A percentile compares a stretch with the other conserved stretches of the same genome.
These are phyloP conservation scores for Penicillium sp. DNA, from an alignment of 2,329 filamentous ascomycete genomes.

Conservation along the genomic window DNA sequence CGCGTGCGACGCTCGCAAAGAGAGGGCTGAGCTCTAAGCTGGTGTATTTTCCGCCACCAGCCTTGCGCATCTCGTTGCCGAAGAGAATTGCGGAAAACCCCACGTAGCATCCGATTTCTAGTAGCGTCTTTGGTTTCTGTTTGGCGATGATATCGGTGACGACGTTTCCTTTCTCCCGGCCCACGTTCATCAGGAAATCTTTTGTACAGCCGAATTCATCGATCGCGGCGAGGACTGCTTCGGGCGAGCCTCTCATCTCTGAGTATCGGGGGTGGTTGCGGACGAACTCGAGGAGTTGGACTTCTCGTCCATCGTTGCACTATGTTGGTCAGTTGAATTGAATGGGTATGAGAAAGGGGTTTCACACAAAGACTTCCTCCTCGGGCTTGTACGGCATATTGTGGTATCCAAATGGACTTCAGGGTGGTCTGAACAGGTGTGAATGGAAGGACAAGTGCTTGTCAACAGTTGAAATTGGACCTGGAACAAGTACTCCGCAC, in stretches of 20 bases:
- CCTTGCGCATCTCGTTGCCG: slow-evolving; percentile 56
- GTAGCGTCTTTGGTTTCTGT: slow-evolving; percentile 52
- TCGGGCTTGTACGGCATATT: background rate
- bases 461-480: too few species aligned
- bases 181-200: slow-evolving; percentile 72
- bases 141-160: slow-evolving; percentile 62
- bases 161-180: slow-evolving; percentile 64
- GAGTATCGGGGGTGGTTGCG: slow-evolving; percentile 54
- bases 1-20: slow-evolving; percentile 62
- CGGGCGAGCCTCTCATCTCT: slow-evolving; percentile 55
- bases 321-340: too few species aligned
- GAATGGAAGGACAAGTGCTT: too few species aligned
- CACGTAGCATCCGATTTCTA: slow-evolving; percentile 48
- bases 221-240: slow-evolving; percentile 57
- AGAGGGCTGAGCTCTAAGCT: slow-evolving; percentile 67
- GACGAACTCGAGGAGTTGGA: slow-evolving; percentile 56
- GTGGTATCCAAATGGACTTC: background rate
- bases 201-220: slow-evolving; percentile 60
- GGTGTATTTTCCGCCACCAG: slow-evolving; percentile 60
- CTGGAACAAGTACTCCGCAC: too few species aligned
- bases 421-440: too few species aligned
- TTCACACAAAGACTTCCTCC: slow-evolving; percentile 18
- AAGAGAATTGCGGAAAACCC: slow-evolving; percentile 52
- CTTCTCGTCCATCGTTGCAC: slow-evolving; percentile 51
- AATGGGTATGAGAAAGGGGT: too few species aligned